Evolutionary conservation across 768 basidiomycete species (phyloP).

Genomic region (Mycena maculata): DNA sequence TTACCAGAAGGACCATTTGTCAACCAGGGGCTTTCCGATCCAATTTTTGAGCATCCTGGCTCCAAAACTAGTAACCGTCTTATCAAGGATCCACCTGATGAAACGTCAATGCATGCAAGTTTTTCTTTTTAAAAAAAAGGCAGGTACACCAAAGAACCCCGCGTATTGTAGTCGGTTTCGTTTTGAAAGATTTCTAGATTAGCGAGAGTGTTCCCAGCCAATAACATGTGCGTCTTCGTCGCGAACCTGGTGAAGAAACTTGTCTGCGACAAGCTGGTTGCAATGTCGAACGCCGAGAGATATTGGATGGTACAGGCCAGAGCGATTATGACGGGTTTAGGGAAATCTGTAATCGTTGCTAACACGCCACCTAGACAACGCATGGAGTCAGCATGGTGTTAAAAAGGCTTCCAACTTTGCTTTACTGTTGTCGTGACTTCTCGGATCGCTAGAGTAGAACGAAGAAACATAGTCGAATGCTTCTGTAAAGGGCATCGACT

Average conservation of each 20-base stretch:
- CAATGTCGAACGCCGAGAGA: constrained; percentile 79
- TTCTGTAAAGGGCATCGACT: constrained; percentile 67
- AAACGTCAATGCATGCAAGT: not conserved
- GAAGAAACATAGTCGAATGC: constrained; percentile 75
- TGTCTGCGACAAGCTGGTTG: constrained; percentile 81
- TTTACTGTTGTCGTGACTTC: constrained; percentile 46
- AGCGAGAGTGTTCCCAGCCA: constrained; percentile 87
- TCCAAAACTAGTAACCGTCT: constrained; percentile 90
- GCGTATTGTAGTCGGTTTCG: constrained; percentile 79
- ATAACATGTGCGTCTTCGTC: constrained; percentile 83
- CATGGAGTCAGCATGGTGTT: not conserved
- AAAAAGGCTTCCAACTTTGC: not conserved
- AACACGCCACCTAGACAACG: constrained; percentile 65
- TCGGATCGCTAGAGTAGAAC: constrained; percentile 59
- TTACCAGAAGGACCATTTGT: constrained; percentile 69
- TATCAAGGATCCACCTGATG: constrained; percentile 74
- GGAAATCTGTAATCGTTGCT: constrained; percentile 72
- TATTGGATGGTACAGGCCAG: constrained; percentile 80
- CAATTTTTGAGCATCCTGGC: constrained; percentile 84
- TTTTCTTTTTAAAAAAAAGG: not conserved
- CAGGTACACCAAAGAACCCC: constrained; percentile 77
- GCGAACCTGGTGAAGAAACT: constrained; percentile 85
- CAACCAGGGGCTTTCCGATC: constrained; percentile 87
- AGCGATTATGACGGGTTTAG: constrained; percentile 75
- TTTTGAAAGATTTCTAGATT: constrained; percentile 96